Percentiles rank a stretch among this genome's conserved stretches.
These are phyloP conservation scores for Diutina neorugosa DNA, from an alignment of 1,139 yeast species.

Conservation along the genomic window DNA sequence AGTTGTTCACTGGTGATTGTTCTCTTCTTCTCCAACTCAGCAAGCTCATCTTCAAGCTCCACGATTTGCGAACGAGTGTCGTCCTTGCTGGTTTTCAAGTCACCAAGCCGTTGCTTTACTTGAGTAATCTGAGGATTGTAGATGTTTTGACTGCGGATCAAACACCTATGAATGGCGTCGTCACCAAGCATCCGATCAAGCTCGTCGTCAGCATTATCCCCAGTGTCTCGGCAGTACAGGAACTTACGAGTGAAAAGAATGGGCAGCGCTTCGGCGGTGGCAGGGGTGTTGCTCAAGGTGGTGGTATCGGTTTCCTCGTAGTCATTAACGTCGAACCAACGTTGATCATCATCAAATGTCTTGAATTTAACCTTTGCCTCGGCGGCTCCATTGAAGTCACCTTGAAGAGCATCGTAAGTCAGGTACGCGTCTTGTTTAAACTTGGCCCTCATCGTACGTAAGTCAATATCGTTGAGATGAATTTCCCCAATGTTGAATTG, in stretches of 20 bases:
- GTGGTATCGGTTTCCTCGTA: constrained; percentile 28
- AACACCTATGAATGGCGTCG: neutral
- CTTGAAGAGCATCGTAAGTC: neutral
- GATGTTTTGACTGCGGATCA: neutral
- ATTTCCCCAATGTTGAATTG: constrained; percentile 33
- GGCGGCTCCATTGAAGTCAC: too few species aligned
- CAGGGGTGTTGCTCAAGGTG: constrained; percentile 13
- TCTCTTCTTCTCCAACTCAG: neutral
- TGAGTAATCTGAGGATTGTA: neutral
- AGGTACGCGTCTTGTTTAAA: constrained; percentile 21
- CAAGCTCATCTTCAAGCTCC: neutral
- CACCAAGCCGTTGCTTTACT: neutral
- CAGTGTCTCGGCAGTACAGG: constrained; percentile 27
- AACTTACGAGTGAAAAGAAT: constrained; percentile 26
- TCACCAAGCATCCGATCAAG: neutral
- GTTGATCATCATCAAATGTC: constrained; percentile 21
- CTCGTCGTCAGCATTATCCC: neutral
- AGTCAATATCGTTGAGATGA: constrained; percentile 27
- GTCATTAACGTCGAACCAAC: constrained; percentile 33
- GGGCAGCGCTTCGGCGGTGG: constrained; percentile 19
- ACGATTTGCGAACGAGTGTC: neutral
- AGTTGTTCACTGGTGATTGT: neutral
- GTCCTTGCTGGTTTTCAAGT: neutral
- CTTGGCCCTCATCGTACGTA: constrained; percentile 22
- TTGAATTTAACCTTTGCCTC: constrained; percentile 12